Evolutionary conservation across 495 filamentous ascomycete species (phyloP).

Genomic region (Pyrenula aspistea): DNA sequence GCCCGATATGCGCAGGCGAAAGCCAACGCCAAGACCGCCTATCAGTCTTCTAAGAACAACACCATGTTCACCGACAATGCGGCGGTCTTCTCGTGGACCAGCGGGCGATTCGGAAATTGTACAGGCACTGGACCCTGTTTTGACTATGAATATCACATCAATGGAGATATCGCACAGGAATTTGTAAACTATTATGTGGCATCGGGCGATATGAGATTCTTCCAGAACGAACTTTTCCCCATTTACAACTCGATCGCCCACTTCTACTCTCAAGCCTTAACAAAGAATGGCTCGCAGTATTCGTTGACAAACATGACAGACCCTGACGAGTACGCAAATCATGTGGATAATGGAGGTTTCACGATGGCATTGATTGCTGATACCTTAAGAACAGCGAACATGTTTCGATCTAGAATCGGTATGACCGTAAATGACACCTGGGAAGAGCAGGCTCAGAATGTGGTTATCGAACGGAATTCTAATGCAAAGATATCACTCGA

Average conservation of each 20-base stretch:
- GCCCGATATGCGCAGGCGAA: slow-evolving; percentile 39
- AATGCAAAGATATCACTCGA: slow-evolving; percentile 58
- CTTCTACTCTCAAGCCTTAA: slow-evolving; percentile 42
- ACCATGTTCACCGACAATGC: slow-evolving; percentile 37
- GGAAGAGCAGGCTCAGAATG: slow-evolving; percentile 37
- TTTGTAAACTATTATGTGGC: slow-evolving; percentile 48
- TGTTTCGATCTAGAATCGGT: slow-evolving; percentile 44
- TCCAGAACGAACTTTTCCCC: slow-evolving; percentile 40
- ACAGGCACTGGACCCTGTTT: slow-evolving; percentile 55
- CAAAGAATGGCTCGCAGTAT: slow-evolving; percentile 39
- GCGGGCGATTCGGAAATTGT: slow-evolving; percentile 52
- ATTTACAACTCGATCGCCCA: slow-evolving; percentile 47
- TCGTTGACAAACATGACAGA: slow-evolving; percentile 63
- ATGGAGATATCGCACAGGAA: slow-evolving; percentile 60
- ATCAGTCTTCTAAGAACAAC: slow-evolving; percentile 35
- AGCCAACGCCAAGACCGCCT: slow-evolving; percentile 33
- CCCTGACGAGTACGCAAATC: slow-evolving; percentile 68
- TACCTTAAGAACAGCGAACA: slow-evolving; percentile 42
- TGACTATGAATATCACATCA: slow-evolving; percentile 48
- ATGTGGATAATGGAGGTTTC: slow-evolving; percentile 57
- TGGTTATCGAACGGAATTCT: slow-evolving; percentile 33
- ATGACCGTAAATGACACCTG: slow-evolving; percentile 37
- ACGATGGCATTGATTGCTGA: slow-evolving; percentile 56
- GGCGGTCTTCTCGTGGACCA: slow-evolving; percentile 52
- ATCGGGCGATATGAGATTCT: slow-evolving; percentile 43